These are phyloP conservation scores for Colletotrichum phormii DNA, from an alignment of 2,329 filamentous ascomycete genomes.

Conservation along the genomic window DNA sequence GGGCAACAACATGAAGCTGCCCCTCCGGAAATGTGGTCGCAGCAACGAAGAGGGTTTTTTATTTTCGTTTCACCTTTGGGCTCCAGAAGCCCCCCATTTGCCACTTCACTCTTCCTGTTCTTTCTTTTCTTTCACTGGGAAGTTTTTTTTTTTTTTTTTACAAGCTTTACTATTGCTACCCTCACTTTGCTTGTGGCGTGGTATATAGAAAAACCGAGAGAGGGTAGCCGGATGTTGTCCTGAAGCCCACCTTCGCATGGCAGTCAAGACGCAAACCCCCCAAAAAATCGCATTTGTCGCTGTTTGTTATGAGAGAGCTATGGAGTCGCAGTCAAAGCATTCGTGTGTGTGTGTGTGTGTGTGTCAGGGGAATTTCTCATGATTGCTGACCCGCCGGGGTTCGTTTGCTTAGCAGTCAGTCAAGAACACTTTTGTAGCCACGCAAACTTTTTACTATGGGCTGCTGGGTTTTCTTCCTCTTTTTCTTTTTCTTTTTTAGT, in stretches of 20 bases:
- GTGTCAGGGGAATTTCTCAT: no score
- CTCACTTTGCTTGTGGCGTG: slow-evolving; percentile 34
- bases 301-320: background rate
- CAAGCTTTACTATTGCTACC: slow-evolving; percentile 30
- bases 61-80: slow-evolving; percentile 29
- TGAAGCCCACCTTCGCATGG: slow-evolving; percentile 10
- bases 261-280: slow-evolving; percentile 11
- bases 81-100: slow-evolving; percentile 20
- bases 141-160: slow-evolving; percentile 7
- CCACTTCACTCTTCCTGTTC: slow-evolving; percentile 21
- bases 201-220: slow-evolving; percentile 26
- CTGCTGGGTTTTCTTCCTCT: background rate
- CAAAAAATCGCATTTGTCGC: slow-evolving; percentile 7
- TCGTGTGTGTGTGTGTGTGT: background rate
- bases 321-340: background rate
- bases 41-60: slow-evolving; percentile 35
- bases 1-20: slow-evolving; percentile 22
- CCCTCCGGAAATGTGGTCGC: slow-evolving; percentile 28
- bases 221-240: background rate
- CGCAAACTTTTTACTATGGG: background rate
- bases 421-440: background rate
- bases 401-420: background rate
- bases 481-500: background rate
- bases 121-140: slow-evolving; percentile 1
- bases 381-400: background rate